Percentiles rank a stretch among this genome's conserved stretches.
These are phyloP conservation scores for Vigna reflexopilosa DNA, from an alignment of 306 rosid species.

Conservation along the genomic window DNA sequence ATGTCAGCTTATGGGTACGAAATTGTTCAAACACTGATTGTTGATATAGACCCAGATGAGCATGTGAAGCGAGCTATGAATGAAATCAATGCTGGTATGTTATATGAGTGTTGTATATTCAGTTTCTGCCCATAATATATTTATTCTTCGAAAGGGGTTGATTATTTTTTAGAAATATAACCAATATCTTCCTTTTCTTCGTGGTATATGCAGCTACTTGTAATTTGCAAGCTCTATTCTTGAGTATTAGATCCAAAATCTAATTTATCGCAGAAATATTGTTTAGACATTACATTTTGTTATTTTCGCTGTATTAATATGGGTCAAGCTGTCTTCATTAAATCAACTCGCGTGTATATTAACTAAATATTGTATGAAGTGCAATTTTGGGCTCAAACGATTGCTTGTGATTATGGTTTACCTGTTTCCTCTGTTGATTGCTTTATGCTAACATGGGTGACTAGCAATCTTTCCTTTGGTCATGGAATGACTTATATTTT, in stretches of 20 bases:
- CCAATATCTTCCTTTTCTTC: slow-evolving; percentile 6
- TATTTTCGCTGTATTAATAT: slow-evolving; percentile 6
- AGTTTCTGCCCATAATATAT: not conserved
- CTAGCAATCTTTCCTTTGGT: not conserved
- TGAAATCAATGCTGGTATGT: slow-evolving; percentile 90
- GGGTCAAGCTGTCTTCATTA: slow-evolving; percentile 18
- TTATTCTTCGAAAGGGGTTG: not conserved
- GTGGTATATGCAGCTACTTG: slow-evolving; percentile 3
- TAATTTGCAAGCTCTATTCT: slow-evolving; percentile 17
- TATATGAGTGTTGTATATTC: slow-evolving; percentile 28
- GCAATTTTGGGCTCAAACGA: not conserved
- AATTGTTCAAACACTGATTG: slow-evolving; percentile 91
- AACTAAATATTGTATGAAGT: slow-evolving; percentile 8
- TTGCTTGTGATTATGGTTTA: slow-evolving; percentile 10
- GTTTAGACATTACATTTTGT: slow-evolving; percentile 18
- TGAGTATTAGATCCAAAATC: slow-evolving; percentile 13
- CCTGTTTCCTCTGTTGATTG: slow-evolving; percentile 19
- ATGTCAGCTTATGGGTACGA: slow-evolving; percentile 96
- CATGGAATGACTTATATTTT: slow-evolving; percentile 7
- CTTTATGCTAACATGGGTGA: not conserved
- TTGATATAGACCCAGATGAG: slow-evolving; percentile 89
- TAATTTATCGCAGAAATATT: slow-evolving; percentile 23
- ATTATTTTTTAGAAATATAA: not conserved
- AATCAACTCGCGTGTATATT: not conserved
- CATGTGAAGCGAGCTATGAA: slow-evolving; percentile 97